These are phyloP conservation scores for bread wheat (Triticum aestivum) DNA, from an alignment of 176 grass and related monocot genomes.

Conservation along the genomic window DNA sequence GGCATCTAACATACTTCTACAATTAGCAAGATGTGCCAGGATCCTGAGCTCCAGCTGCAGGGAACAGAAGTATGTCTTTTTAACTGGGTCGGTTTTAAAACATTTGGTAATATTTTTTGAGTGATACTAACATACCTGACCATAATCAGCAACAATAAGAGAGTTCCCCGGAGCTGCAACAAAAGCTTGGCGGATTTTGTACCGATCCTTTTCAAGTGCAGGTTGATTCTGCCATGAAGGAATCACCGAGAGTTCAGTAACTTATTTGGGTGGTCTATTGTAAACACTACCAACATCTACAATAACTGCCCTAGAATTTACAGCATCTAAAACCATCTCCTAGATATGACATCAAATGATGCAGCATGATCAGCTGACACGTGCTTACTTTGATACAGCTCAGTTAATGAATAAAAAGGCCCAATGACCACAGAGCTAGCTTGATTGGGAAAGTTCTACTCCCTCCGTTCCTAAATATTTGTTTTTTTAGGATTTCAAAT, in stretches of 20 bases:
- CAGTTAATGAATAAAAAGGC: constrained; percentile 5
- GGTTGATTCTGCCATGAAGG: constrained; percentile 78
- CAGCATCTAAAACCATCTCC: constrained; percentile 15
- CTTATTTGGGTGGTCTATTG: constrained; percentile 13
- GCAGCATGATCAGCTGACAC: background rate
- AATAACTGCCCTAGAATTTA: constrained; percentile 10
- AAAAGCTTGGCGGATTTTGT: constrained; percentile 98
- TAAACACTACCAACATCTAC: constrained; percentile 11
- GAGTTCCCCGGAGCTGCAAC: constrained; percentile 80
- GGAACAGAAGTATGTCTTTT: constrained; percentile 22
- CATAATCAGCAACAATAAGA: constrained; percentile 99
- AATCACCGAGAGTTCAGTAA: constrained; percentile 28
- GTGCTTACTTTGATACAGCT: background rate
- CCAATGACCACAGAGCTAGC: background rate
- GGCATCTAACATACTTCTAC: constrained; percentile 91
- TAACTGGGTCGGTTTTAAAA: constrained; percentile 11
- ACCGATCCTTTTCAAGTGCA: constrained; percentile 87
- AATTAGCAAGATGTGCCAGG: constrained; percentile 85
- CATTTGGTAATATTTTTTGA: background rate
- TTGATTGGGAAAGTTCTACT: background rate
- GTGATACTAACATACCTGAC: constrained; percentile 60
- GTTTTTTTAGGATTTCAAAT: too few species aligned
- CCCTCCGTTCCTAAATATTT: too few species aligned
- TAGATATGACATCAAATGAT: constrained; percentile 15
- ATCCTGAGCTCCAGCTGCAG: constrained; percentile 94